These are phyloP conservation scores for Saccharomyces cerevisiae DNA, from an alignment of 805 yeast genomes.

Conservation along the genomic window DNA sequence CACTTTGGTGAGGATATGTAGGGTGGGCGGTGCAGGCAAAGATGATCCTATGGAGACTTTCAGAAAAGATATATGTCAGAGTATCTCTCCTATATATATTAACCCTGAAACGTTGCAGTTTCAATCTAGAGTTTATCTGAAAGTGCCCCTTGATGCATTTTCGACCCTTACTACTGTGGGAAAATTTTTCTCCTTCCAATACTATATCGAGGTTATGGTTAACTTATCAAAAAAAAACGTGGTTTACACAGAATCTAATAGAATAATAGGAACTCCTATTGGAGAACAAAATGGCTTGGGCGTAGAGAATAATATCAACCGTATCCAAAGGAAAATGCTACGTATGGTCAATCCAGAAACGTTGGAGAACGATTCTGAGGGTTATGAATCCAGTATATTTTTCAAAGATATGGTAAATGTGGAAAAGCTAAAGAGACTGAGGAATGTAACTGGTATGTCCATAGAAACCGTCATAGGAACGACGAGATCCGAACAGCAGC, in stretches of 20 bases:
- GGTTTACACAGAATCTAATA: conserved; percentile 29
- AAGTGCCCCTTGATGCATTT: conserved; percentile 77
- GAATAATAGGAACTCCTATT: conserved; percentile 20
- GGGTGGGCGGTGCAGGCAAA: conserved; percentile 51
- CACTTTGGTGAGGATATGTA: conserved; percentile 72
- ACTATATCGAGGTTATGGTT: conserved; percentile 75
- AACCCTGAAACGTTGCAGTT: conserved; percentile 55
- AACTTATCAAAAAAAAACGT: conserved; percentile 59
- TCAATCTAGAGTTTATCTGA: conserved; percentile 51
- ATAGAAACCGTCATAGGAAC: conserved; percentile 79
- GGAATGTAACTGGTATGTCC: conserved; percentile 73
- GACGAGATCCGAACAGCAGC: conserved; percentile 35
- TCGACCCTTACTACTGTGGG: conserved; percentile 67
- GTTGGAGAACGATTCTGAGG: conserved; percentile 8
- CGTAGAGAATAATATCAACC: conserved; percentile 8
- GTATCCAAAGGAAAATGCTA: conserved; percentile 12
- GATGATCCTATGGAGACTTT: conserved; percentile 48
- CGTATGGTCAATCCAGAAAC: conserved; percentile 7
- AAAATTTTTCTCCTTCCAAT: conserved; percentile 64
- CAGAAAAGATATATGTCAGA: conserved; percentile 76
- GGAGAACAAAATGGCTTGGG: conserved; percentile 10
- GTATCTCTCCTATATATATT: conserved; percentile 67
- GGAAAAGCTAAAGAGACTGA: conserved; percentile 64
- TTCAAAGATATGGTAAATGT: conserved; percentile 56
- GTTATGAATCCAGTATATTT: conserved; percentile 22